phyloP scores from a whole-genome alignment of 2,329 filamentous ascomycete species.

The Diplodia mutila region DNA sequence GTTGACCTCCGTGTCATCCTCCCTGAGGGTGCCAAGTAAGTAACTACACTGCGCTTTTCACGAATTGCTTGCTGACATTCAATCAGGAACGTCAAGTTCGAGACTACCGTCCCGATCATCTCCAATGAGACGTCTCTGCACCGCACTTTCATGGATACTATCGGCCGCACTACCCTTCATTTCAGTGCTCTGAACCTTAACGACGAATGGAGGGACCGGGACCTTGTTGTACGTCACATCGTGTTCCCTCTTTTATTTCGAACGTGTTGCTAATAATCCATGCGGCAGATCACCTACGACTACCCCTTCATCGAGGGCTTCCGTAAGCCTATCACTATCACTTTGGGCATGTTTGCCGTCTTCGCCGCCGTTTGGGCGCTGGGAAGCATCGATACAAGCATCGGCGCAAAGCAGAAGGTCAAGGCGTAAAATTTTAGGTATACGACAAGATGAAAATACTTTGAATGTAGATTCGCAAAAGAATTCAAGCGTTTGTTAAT shows the following conservation, averaged over 20 bases:
- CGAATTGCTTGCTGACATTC: neutral
- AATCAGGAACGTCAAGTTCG: constrained; percentile 75
- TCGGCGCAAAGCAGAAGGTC: constrained; percentile 60
- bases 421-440: constrained; percentile 8
- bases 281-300: constrained; percentile 72
- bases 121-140: constrained; percentile 66
- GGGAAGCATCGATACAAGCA: constrained; percentile 79
- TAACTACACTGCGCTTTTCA: constrained; percentile 29
- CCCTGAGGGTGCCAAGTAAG: constrained; percentile 86
- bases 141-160: constrained; percentile 90
- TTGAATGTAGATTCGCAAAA: constrained; percentile 1
- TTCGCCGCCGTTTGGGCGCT: constrained; percentile 76
- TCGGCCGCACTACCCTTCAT: constrained; percentile 80
- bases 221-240: constrained; percentile 64
- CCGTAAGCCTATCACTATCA: constrained; percentile 84
- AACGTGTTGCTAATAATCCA: neutral
- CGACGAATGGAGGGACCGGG: constrained; percentile 83
- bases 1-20: constrained; percentile 81
- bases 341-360: constrained; percentile 71
- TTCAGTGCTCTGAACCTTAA: constrained; percentile 85
- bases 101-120: constrained; percentile 73
- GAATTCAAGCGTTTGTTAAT: constrained; percentile 7
- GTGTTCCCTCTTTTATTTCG: neutral
- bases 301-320: constrained; percentile 74
- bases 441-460: neutral